Evolutionary conservation across 108 stramenopile genomes (phyloP).

Genomic region (Discostella stelligeroides): DNA sequence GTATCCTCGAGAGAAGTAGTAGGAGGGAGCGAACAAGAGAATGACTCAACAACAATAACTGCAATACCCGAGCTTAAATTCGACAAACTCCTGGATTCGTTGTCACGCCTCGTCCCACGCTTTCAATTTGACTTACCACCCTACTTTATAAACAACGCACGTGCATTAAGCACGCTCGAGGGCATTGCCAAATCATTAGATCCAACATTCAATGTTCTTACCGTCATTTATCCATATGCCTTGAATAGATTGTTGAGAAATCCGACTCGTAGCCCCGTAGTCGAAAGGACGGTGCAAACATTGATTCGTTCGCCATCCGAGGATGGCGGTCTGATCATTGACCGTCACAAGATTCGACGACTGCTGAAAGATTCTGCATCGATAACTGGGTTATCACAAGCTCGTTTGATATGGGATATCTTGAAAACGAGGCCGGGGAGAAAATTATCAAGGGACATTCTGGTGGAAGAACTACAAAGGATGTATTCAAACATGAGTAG

Average conservation of each 20-base stretch:
- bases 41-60: too few species aligned
- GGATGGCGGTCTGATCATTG: constrained; percentile 41
- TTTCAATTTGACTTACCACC: constrained; percentile 79
- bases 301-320: constrained; percentile 45
- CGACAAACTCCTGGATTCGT: constrained; percentile 68
- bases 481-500: not conserved
- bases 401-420: constrained; percentile 62
- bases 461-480: constrained; percentile 34
- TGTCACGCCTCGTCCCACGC: constrained; percentile 67
- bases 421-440: constrained; percentile 55
- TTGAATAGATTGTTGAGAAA: constrained; percentile 59
- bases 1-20: not conserved
- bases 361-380: constrained; percentile 60
- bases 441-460: constrained; percentile 34
- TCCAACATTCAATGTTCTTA: constrained; percentile 71
- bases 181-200: constrained; percentile 75
- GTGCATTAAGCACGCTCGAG: constrained; percentile 69
- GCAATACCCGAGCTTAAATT: constrained; percentile 69
- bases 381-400: constrained; percentile 57
- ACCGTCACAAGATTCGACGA: constrained; percentile 44
- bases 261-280: constrained; percentile 60
- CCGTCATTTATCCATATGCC: constrained; percentile 71
- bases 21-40: not conserved
- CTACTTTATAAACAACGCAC: constrained; percentile 79
- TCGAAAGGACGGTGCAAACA: constrained; percentile 57